Base-by-base conservation (phyloP, 2,329 filamentous ascomycete species). In the Hypocreales sp. region DNA sequence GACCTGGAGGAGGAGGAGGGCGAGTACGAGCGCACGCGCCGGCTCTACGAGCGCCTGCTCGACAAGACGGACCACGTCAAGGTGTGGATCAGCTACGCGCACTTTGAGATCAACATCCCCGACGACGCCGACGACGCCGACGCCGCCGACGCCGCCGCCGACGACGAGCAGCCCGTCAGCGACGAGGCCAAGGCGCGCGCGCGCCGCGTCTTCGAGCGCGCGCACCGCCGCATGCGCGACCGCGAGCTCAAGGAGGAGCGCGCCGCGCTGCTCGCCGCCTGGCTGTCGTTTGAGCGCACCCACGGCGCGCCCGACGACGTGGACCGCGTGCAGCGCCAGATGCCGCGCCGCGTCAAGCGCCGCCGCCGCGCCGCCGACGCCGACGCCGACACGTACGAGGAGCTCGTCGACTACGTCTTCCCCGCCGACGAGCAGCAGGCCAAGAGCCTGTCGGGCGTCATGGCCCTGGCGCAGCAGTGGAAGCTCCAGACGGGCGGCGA, bases 81-180 rank as follows among this genome's bases (percentile, higher is more conserved):
- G 63, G 90, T 98, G 33, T 98, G 90, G 90, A 92, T 90, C 53
- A 87, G 81, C 51, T 98, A 87, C 56, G 90, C 90, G n/a, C 81
- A 92, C 51, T 95, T 98, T 46, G 90, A 98, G 55, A 82, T 95
- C 59, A 87, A 90, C 49, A 75, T 93, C 0, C 83, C 84, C 24
- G 84, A 92, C 31, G 68, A 72, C 28, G 70, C 62, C 10, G 20
- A 24, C 11, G 25, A 23, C 4, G 71, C 68, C 13, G 62, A 63
- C 5, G 69, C 70, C 14, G 67, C 69, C 13, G 71, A 75, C 33
- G 73, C n/a, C n/a, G n/a, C n/a, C n/a, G 69, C 70, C 14, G 67
- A 69, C 13, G 71, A 75, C 33, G 73, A 78, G 60, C 72, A 44
- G 56, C 76, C 55, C 3, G 68, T 92, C 44, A 83, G 78, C 53